Percentiles rank a stretch among this genome's conserved stretches.
Conservation (phyloP, 1,284 basidiomycete species). For the Ceratobasidium sp. region DNA sequence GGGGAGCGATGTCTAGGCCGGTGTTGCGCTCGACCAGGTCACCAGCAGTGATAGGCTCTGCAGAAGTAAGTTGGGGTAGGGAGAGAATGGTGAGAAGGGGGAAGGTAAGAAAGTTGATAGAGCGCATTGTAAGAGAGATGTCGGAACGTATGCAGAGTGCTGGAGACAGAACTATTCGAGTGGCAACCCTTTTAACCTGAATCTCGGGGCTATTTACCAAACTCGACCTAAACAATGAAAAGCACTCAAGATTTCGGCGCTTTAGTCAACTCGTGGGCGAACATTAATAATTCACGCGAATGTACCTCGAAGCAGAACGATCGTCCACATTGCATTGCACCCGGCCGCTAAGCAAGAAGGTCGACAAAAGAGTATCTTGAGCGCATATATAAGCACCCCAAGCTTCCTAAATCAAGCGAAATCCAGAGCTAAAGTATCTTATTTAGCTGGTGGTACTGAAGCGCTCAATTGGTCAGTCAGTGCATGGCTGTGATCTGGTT, state of each 20-base stretch:
- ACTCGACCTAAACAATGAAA: background rate
- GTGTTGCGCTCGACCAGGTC: background rate
- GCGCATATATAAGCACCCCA: too few relatives aligned
- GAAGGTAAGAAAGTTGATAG: background rate
- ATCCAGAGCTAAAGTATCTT: too few relatives aligned
- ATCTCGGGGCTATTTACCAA: background rate
- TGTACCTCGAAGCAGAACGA: too few relatives aligned
- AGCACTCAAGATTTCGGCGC: too few relatives aligned
- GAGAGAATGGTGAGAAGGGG: slow-evolving; percentile 13
- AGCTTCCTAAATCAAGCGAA: too few relatives aligned
- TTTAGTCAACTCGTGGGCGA: background rate
- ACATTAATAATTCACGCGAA: too few relatives aligned
- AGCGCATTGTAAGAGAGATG: slow-evolving; percentile 16
- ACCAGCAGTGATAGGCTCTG: background rate
- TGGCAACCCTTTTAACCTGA: background rate
- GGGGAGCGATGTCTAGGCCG: background rate
- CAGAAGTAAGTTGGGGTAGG: background rate
- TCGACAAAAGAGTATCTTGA: too few relatives aligned
- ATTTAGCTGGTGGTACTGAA: too few relatives aligned
- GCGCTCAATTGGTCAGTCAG: too few relatives aligned
- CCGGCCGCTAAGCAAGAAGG: too few relatives aligned
- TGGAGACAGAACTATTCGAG: background rate
- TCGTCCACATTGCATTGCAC: too few relatives aligned
- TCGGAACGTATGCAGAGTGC: background rate
- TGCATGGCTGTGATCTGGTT: too few relatives aligned